Evolutionary conservation across 2,329 filamentous ascomycete species (phyloP).

Genomic region (Drechmeria coniospora): DNA sequence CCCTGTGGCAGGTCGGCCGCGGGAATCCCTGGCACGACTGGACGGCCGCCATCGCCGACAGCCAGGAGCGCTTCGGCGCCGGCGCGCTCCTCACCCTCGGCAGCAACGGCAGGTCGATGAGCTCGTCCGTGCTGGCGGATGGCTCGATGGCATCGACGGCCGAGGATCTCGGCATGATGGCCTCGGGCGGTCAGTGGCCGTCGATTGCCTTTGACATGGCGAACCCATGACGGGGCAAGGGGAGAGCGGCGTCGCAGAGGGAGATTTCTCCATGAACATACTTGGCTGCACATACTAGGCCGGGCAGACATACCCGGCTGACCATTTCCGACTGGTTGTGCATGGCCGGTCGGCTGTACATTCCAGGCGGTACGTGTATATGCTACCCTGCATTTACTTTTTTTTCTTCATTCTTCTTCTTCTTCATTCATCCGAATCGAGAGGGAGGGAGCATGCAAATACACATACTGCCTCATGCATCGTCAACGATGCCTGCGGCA

Average conservation of each 20-base stretch:
- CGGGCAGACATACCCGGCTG: too few relatives aligned
- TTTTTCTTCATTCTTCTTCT: too few relatives aligned
- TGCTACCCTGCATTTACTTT: too few relatives aligned
- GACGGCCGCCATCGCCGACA: conserved; percentile 34
- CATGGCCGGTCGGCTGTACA: too few relatives aligned
- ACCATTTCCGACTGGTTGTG: too few relatives aligned
- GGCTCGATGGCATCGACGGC: conserved; percentile 1
- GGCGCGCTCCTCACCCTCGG: conserved; percentile 32
- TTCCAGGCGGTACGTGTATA: too few relatives aligned
- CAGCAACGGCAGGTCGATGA: conserved; percentile 7
- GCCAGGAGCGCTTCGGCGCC: conserved; percentile 33
- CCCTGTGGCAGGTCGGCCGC: conserved; percentile 16
- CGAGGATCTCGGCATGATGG: conserved; percentile 12
- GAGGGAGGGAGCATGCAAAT: too few relatives aligned
- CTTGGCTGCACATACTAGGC: too few relatives aligned
- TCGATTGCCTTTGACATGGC: conserved; percentile 16
- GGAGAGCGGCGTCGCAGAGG: neutral
- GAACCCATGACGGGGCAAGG: neutral
- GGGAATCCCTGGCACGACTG: conserved; percentile 39
- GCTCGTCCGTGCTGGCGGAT: conserved; percentile 2
- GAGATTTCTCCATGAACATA: too few relatives aligned
- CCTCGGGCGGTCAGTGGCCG: conserved; percentile 15
- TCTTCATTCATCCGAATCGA: too few relatives aligned
- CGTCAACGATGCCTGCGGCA: too few relatives aligned
- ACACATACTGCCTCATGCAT: too few relatives aligned